A percentile compares a stretch with the other conserved stretches of the same genome.
These are phyloP conservation scores for Rhodotorula kratochvilovae DNA, from an alignment of 768 basidiomycete genomes.

Conservation along the genomic window DNA sequence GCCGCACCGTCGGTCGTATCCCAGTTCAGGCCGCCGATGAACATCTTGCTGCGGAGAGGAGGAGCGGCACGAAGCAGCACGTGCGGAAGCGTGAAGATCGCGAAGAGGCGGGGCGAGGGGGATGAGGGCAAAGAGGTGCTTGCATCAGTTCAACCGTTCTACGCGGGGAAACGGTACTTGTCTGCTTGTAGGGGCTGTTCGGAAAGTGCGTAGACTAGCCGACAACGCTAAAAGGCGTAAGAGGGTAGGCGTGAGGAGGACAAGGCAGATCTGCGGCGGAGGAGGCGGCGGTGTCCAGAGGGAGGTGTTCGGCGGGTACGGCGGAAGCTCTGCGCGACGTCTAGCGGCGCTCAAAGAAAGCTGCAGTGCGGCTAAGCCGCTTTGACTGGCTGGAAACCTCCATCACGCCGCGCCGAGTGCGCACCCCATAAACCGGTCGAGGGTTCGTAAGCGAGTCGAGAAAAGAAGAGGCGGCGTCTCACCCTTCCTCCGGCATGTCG, in stretches of 20 bases:
- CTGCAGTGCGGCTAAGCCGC: too few relatives aligned
- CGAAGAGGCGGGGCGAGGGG: background rate
- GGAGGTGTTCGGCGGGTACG: too few relatives aligned
- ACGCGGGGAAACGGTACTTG: slow-evolving; percentile 38
- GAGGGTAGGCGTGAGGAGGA: background rate
- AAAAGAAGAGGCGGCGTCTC: slow-evolving; percentile 53
- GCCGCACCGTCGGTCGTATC: slow-evolving; percentile 94
- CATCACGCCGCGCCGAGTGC: too few relatives aligned
- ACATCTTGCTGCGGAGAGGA: slow-evolving; percentile 75
- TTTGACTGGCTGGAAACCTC: too few relatives aligned
- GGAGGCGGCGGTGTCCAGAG: too few relatives aligned
- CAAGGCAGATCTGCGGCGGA: background rate
- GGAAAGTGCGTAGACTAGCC: background rate
- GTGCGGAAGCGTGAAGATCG: slow-evolving; percentile 46
- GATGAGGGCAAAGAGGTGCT: slow-evolving; percentile 1
- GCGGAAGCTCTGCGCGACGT: too few relatives aligned
- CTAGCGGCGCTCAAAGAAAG: too few relatives aligned
- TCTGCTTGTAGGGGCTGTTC: slow-evolving; percentile 13
- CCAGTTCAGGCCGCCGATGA: slow-evolving; percentile 99
- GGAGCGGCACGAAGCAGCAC: slow-evolving; percentile 24
- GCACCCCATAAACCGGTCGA: too few relatives aligned
- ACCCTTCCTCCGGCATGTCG: slow-evolving; percentile 99
- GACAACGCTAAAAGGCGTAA: too few relatives aligned
- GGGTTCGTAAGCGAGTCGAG: too few relatives aligned
- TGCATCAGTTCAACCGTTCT: slow-evolving; percentile 28